Base-by-base conservation (phyloP, 176 grass and related monocot species). In the Lolium rigidum region DNA sequence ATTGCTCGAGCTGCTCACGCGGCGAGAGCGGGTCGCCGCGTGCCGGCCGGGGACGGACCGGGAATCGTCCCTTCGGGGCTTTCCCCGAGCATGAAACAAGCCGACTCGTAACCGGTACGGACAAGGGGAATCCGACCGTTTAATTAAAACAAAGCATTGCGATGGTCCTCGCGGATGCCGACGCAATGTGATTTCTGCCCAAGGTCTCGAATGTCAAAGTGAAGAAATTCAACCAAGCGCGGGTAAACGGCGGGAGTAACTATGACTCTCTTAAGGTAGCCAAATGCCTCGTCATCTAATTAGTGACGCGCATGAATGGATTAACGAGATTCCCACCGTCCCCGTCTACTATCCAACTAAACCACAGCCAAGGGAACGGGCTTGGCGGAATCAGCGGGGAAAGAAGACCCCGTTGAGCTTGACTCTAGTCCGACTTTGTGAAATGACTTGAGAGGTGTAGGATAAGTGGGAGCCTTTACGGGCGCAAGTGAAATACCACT, bases 111-210 rank as follows among this genome's bases (percentile, higher is more conserved):
- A 88, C 79, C 86, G 86, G 92, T 94, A 89, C 80, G 74, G 69
- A 89, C 87, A 89, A 89, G 87, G 92, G 89, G 92, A 94, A 94
- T 94, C 87, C 39, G 65, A 90, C 77, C 91, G 77, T 89, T 94
- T 94, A 94, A 94, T 91, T 94, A 94, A 91, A 94, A 89, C 80
- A 94, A 91, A 94, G 89, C 89, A 94, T 89, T 91, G 92, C 84
- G 84, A 94, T 91, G 84, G 89, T 94, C 92, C 89, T 41, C 11
- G 72, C 81, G 81, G 85, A 93, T 94, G 92, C 43, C 87, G 21
- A 91, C 83, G 83, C 92, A 89, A 91, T 91, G 86, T 88, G 92
- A 89, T 91, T 94, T 91, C 66, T 91, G 83, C 88, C 88, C 66
- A 90, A 86, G 88, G 91, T 86, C 89, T 90, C 89, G 84, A 92